Percentiles rank a stretch among this genome's conserved stretches.
phyloP scores from a whole-genome alignment of 75 land plant genomes.

The Pinus taeda region DNA sequence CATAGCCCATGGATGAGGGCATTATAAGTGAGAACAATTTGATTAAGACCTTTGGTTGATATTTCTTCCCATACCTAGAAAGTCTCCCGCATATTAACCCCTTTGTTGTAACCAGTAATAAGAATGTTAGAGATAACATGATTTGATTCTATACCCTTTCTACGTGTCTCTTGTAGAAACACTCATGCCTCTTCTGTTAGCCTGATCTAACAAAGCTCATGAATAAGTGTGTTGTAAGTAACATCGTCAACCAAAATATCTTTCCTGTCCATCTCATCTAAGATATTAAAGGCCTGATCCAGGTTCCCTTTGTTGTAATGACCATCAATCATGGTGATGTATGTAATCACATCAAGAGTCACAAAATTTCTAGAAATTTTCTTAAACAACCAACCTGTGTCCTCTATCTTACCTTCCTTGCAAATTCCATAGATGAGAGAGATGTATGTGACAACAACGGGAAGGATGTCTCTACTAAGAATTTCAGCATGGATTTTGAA shows the following conservation, averaged over 20 bases:
- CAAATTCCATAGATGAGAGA: conserved; percentile 67
- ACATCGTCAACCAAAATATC: conserved; percentile 48
- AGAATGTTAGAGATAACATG: conserved; percentile 71
- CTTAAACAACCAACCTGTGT: conserved; percentile 45
- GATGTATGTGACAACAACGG: conserved; percentile 59
- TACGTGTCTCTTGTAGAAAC: conserved; percentile 57
- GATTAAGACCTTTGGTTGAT: conserved; percentile 56
- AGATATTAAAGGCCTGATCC: conserved; percentile 47
- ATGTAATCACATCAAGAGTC: conserved; percentile 52
- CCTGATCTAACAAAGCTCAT: conserved; percentile 49
- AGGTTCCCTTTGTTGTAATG: conserved; percentile 55
- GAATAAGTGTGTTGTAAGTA: conserved; percentile 63
- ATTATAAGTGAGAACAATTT: conserved; percentile 53
- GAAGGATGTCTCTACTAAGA: conserved; percentile 40
- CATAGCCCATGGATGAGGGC: conserved; percentile 50
- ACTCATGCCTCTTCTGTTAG: conserved; percentile 51
- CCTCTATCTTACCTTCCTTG: conserved; percentile 38
- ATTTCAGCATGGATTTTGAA: conserved; percentile 61
- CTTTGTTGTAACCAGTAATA: conserved; percentile 72
- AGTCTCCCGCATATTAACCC: conserved; percentile 69
- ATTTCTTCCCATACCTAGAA: conserved; percentile 63
- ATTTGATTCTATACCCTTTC: conserved; percentile 56
- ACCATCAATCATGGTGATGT: conserved; percentile 76
- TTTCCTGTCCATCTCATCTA: conserved; percentile 64
- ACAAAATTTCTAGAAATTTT: conserved; percentile 33